Percentiles rank a stretch among this genome's conserved stretches.
Conservation (phyloP, 2,329 filamentous ascomycete species). For the Cladophialophora carrionii region DNA sequence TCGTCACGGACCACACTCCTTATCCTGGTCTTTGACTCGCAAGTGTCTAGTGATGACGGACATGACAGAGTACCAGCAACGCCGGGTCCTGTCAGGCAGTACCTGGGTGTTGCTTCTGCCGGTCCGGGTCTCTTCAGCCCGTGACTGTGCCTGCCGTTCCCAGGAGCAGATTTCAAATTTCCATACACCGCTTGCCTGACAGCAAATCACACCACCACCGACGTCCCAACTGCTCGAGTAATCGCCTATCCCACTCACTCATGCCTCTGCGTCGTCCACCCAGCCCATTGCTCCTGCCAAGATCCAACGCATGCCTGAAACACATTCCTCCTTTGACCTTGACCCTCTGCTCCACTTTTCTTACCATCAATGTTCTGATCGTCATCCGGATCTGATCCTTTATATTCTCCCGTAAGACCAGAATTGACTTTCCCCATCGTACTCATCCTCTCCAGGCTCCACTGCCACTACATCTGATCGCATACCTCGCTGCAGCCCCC, state of each 20-base stretch:
- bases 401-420: background rate
- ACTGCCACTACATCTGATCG: background rate
- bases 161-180: background rate
- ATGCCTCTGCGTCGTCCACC: background rate
- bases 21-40: background rate
- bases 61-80: background rate
- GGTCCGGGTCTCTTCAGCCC: background rate
- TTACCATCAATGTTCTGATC: background rate
- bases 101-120: background rate
- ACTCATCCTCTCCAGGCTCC: slow-evolving; percentile 1
- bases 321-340: background rate
- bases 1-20: background rate
- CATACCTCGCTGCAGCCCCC: background rate
- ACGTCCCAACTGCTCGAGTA: background rate
- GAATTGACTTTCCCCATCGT: background rate
- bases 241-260: slow-evolving; percentile 1
- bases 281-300: slow-evolving; percentile 5
- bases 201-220: background rate
- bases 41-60: background rate
- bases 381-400: background rate
- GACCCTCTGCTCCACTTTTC: slow-evolving; percentile 4
- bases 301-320: slow-evolving; percentile 5
- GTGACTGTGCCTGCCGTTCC: background rate
- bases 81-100: background rate
- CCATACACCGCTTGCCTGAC: slow-evolving; percentile 1